Base-by-base conservation (phyloP, 805 yeast species). In the Yamadazyma tumulicola region DNA sequence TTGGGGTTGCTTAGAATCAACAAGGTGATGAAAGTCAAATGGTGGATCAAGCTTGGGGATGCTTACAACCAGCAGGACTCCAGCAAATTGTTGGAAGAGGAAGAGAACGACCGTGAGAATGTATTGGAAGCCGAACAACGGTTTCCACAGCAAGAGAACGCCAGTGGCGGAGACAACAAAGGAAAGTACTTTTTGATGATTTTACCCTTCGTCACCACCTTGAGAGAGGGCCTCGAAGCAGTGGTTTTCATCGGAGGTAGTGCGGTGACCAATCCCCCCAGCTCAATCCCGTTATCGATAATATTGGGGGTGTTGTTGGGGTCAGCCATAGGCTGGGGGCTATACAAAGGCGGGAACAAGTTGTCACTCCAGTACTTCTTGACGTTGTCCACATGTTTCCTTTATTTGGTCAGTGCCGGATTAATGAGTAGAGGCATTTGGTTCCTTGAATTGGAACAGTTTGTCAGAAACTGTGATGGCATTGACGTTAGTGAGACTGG, bases 181-280 rank as follows among this genome's bases (percentile, higher is more conserved):
- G 29, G 38, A 17, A 41, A 29, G 26, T 58, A 63, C 46, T 51
- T 54, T 29, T 53, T 62, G 57, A 55, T 59, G 40, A 49, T 66
- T 19, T 52, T 66, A 32, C 72, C 72, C 3, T 64, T 66, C 32
- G 51, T 66, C 25, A 65, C 71, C 11, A 81, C 95, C 3, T 62
- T 88, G 31, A 74, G 96, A 53, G 96, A 88, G 58, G 95, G 96
- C 1, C 64, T 88, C 32, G 96, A 88, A 57, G 96, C 96, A 0
- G 88, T 88, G 23, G 93, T 88, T 2, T 88, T 88, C 48, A 72
- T 88, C 27, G 96, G 96, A 2, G 97, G 96, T 18, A 80, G 88
- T 28, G 72, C 71, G 3, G 76, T 85, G 26, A 41, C 39, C 13
- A 42, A 44, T 26, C 41, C 41, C 11, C 37, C 41, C 2, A 9